Evolutionary conservation across 176 grass and related monocot genomes (phyloP).

Genomic region (Oryza glaberrima): DNA sequence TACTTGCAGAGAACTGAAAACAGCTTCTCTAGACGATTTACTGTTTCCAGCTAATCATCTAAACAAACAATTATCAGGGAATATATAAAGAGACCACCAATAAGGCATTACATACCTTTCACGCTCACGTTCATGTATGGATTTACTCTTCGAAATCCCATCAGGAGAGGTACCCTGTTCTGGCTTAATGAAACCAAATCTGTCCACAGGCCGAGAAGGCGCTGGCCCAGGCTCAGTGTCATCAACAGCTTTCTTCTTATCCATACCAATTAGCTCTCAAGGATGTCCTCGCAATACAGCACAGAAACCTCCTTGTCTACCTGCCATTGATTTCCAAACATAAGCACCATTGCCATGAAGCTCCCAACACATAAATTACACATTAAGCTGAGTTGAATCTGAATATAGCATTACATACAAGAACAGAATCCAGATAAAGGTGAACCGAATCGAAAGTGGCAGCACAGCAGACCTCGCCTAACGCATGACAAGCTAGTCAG

Average conservation of each 20-base stretch:
- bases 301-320: background rate
- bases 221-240: slow-evolving; percentile 2
- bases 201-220: background rate
- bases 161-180: background rate
- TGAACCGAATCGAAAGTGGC: background rate
- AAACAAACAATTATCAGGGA: background rate
- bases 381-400: background rate
- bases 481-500: background rate
- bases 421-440: background rate
- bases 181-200: slow-evolving; percentile 9
- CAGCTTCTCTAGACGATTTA: background rate
- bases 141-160: background rate
- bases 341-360: background rate
- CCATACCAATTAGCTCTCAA: background rate
- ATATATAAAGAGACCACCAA: background rate
- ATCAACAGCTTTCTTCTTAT: slow-evolving; percentile 3
- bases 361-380: background rate
- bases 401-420: background rate
- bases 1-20: background rate
- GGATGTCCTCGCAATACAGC: background rate
- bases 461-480: background rate
- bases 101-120: background rate
- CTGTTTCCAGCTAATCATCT: background rate
- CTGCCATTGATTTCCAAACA: background rate
- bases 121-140: background rate